Evolutionary conservation across 805 yeast species (phyloP), one percentile per base, ranked within the genome.

Genomic region (Candida khao-thaluensis): DNA sequence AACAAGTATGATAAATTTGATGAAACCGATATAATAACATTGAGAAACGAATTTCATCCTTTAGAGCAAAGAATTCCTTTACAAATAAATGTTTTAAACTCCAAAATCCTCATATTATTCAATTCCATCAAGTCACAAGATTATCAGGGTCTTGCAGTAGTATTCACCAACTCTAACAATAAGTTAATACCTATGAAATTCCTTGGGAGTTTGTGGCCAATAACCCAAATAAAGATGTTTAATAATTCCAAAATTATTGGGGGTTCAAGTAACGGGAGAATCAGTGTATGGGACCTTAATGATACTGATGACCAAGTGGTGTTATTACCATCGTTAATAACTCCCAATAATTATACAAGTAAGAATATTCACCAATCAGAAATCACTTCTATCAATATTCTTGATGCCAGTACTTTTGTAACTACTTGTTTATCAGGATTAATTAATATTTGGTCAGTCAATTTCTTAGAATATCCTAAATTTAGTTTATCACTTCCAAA

Each of bases 211-310:
- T 56, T 69, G 7, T 60, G 79, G 1, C 52, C 60, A 11, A 62
- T 78, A 5, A 43, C 64, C 1, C 42, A 50, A 5, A 62, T 72
- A 7, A 63, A 61, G 40, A 76, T 77, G 42, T 44, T 54, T 11
- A 58, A 64, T 16, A 54, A 72, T 1, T 59, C 63, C 35, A 61
- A 67, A 36, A 56, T 79, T 1, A 52, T 74, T 18, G 81, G 71
- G 0, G 78, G 82, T 0, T 64, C 77, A 4, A 50, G 51, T 12
- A 72, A 72, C 48, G 84, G 85, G 0, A 65, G 66, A 35, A 32
- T 79, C 1, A 70, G 68, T n/a, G 54, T 74, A 7, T 78, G 81
- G 81, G 75, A 76, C 47, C 44, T 71, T 17, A 17, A 34, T n/a
- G 42, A 42, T 3, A 8, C 37, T 7, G 31, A 24, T 27, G 12